Base-by-base conservation (phyloP, 768 basidiomycete species). In the Rickenella mellea region DNA sequence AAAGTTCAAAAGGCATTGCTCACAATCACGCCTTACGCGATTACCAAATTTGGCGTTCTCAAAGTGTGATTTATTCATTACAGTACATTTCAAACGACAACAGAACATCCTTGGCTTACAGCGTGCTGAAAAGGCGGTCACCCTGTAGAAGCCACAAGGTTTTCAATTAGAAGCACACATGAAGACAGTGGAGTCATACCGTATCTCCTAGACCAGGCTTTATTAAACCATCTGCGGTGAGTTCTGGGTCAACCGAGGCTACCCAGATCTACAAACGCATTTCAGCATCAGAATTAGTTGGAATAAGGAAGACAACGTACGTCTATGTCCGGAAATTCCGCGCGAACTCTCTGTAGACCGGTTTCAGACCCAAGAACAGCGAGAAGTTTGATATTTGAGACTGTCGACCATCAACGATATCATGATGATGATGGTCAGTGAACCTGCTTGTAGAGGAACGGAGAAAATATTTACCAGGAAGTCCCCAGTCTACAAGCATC, bases 151-250 rank as follows among this genome's bases (percentile, higher is more conserved):
- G 20, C 17, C 26, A 27, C 15, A 15, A 27, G 14, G 31, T 6
- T 27, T 26, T 31, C 19, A 45, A 33, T 19, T 26, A 44, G 24
- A 43, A 32, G n/a, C 27, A 31, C 37, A 19, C 32, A 10, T 24
- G n/a, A 25, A 22, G 14, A 24, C 28, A 26, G 17, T 24, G 17
- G 25, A 70, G n/a, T n/a, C 84, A 56, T 54, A 88, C 89, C 20
- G 87, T 78, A 60, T 96, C 93, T 4, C 93, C 93, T 32, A 94
- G 70, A 15, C 93, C 93, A 8, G 93, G 93, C n/a, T 65, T 72
- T 45, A 98, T 84, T 48, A 90, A 67, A 6, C 93, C 94, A 14
- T 85, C 73, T 0, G 48, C 32, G 0, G 87, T 92, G 47, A 98
- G 58, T 1, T 68, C 56, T 5, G 78, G 61, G 55, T 96, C 92